These are phyloP conservation scores for Cladosporium austrohemisphaericum DNA, from an alignment of 2,329 filamentous ascomycete genomes.

Conservation along the genomic window DNA sequence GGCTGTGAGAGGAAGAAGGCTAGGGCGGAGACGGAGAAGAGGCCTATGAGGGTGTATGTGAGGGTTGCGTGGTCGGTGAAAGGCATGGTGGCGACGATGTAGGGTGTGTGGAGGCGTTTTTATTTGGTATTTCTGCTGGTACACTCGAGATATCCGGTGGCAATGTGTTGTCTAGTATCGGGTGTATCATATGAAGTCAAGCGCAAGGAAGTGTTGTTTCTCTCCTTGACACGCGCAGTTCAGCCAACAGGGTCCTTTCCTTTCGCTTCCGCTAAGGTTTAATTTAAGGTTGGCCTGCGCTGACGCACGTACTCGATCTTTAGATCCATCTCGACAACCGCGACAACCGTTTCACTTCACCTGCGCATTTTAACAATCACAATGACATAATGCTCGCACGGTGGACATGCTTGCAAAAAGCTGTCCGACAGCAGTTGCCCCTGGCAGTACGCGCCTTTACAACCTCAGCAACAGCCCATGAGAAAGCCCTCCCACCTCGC, in stretches of 20 bases:
- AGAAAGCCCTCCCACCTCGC: slow-evolving; percentile 70
- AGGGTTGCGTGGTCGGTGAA: slow-evolving; percentile 16
- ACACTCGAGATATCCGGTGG: too few relatives aligned
- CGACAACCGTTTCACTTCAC: too few relatives aligned
- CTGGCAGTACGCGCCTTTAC: neutral
- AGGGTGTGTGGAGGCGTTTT: neutral
- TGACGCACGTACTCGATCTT: too few relatives aligned
- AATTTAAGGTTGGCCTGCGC: slow-evolving; percentile 8
- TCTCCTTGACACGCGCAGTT: neutral
- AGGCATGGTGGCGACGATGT: slow-evolving; percentile 7
- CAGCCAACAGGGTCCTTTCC: neutral
- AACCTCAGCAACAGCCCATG: slow-evolving; percentile 15
- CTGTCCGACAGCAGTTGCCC: neutral
- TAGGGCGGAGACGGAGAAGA: slow-evolving; percentile 33
- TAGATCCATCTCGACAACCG: slow-evolving; percentile 2
- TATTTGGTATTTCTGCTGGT: too few relatives aligned
- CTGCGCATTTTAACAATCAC: neutral
- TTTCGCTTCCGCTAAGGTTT: slow-evolving; percentile 3
- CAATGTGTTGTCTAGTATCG: too few relatives aligned
- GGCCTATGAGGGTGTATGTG: slow-evolving; percentile 33
- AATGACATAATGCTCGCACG: slow-evolving; percentile 11
- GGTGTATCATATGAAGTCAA: neutral
- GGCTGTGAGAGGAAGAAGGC: slow-evolving; percentile 45
- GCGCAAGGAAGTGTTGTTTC: slow-evolving; percentile 1
- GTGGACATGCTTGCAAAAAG: neutral